Conservation (phyloP, 306 rosid species). For the Vigna nakashimae region DNA sequence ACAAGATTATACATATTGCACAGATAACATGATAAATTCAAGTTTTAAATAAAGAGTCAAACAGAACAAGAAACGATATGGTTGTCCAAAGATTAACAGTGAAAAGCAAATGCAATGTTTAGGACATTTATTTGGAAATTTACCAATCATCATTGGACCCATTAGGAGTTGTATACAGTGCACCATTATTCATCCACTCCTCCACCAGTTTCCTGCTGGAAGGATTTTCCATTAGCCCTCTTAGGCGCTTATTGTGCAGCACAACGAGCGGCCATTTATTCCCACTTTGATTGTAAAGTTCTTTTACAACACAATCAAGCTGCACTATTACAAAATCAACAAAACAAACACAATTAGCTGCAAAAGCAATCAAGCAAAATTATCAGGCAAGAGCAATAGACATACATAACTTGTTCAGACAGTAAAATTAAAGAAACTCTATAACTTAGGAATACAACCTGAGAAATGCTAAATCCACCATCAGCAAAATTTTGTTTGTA, state of each 20-base stretch:
- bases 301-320: constrained; percentile 85
- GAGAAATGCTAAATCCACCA: constrained; percentile 82
- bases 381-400: not conserved
- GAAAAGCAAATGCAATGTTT: not conserved
- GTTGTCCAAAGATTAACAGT: constrained; percentile 18
- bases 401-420: not conserved
- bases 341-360: constrained; percentile 48
- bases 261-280: constrained; percentile 86
- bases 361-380: constrained; percentile 12
- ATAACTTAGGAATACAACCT: constrained; percentile 62
- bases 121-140: constrained; percentile 32
- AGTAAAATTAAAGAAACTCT: not conserved
- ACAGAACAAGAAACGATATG: constrained; percentile 28
- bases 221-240: constrained; percentile 70
- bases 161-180: constrained; percentile 80
- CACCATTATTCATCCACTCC: constrained; percentile 80
- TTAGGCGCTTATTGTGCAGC: constrained; percentile 76
- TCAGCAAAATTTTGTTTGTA: constrained; percentile 95
- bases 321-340: constrained; percentile 54
- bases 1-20: not conserved
- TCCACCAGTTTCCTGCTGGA: constrained; percentile 64
- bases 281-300: constrained; percentile 61
- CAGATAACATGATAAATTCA: not conserved
- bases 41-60: constrained; percentile 29
- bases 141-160: constrained; percentile 99